Conservation (phyloP, 2,329 filamentous ascomycete species). For the Beauveria brongniartii region DNA sequence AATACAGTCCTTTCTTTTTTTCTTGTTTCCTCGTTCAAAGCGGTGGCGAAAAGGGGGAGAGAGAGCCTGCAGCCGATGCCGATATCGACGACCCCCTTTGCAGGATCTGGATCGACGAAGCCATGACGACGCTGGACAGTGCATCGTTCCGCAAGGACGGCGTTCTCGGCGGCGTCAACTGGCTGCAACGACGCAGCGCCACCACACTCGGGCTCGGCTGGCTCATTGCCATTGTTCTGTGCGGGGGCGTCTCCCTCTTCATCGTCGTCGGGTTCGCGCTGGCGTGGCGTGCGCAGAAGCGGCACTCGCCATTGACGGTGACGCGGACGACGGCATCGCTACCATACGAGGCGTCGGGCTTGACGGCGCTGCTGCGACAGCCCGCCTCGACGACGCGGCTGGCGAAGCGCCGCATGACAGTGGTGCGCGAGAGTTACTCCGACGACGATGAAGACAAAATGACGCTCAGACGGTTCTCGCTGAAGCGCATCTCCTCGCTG, state of each 20-base stretch:
- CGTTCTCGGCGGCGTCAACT: background rate
- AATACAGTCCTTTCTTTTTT: background rate
- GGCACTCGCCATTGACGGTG: conserved; percentile 15
- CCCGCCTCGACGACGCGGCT: conserved; percentile 20
- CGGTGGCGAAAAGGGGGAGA: background rate
- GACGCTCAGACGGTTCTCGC: conserved; percentile 23
- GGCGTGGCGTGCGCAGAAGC: conserved; percentile 26
- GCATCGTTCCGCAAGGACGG: background rate
- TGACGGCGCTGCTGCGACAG: conserved; percentile 10
- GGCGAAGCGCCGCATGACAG: conserved; percentile 23
- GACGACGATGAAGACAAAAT: background rate
- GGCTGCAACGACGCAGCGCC: background rate
- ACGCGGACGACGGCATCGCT: conserved; percentile 5
- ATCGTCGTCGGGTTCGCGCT: conserved; percentile 34
- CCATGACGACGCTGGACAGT: background rate
- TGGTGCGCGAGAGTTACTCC: background rate
- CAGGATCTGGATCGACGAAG: background rate
- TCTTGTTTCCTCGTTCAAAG: background rate
- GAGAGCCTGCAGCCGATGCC: background rate
- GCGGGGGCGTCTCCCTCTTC: conserved; percentile 39
- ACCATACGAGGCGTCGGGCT: conserved; percentile 2
- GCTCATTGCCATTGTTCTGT: conserved; percentile 38
- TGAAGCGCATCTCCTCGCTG: conserved; percentile 16
- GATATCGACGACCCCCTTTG: background rate
- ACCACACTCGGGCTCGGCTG: conserved; percentile 25